Percentiles rank a stretch among this genome's conserved stretches.
Conservation (phyloP, 352 stramenopile species). For the Thraustochytrium sp. region DNA sequence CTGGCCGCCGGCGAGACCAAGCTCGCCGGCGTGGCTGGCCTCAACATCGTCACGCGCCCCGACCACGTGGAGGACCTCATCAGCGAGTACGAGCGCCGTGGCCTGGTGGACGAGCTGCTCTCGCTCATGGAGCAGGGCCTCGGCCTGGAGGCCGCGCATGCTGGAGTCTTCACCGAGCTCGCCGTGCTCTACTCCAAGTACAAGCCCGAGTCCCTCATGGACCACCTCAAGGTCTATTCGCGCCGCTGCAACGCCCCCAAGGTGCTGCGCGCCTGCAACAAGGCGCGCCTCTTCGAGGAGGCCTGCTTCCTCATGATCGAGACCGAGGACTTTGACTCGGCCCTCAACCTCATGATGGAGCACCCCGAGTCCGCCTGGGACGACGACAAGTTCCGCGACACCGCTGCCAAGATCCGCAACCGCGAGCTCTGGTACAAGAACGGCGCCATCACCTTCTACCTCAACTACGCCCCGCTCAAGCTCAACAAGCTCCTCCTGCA, state of each 20-base stretch:
- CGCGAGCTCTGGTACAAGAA: slow-evolving; percentile 98
- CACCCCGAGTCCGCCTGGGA: slow-evolving; percentile 87
- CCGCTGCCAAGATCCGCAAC: slow-evolving; percentile 98
- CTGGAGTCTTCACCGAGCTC: slow-evolving; percentile 99
- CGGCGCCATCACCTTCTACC: slow-evolving; percentile 92
- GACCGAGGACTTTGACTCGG: slow-evolving; percentile 97
- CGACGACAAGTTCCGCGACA: slow-evolving; percentile 98
- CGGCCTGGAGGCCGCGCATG: slow-evolving; percentile 95
- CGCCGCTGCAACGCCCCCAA: slow-evolving; percentile 98
- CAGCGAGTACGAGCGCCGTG: slow-evolving; percentile 95
- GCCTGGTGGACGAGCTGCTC: slow-evolving; percentile 90
- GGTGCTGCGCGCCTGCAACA: slow-evolving; percentile 91
- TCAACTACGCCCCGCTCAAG: slow-evolving; percentile 92
- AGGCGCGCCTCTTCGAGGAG: slow-evolving; percentile 94
- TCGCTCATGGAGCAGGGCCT: slow-evolving; percentile 98
- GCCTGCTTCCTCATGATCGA: slow-evolving; percentile 99
- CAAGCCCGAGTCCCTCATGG: slow-evolving; percentile 96
- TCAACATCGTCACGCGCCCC: slow-evolving; percentile 99
- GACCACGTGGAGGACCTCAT: slow-evolving; percentile 99
- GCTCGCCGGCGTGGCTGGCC: slow-evolving; percentile 90
- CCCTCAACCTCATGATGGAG: slow-evolving; percentile 98
- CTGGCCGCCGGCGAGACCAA: slow-evolving; percentile 95
- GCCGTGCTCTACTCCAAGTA: slow-evolving; percentile 99
- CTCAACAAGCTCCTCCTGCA: slow-evolving; percentile 95
- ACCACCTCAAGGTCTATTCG: slow-evolving; percentile 99